Evolutionary conservation across 805 yeast genomes (phyloP), one percentile per base, ranked within the genome.

Genomic region (Jamesozyma jinghongensis): DNA sequence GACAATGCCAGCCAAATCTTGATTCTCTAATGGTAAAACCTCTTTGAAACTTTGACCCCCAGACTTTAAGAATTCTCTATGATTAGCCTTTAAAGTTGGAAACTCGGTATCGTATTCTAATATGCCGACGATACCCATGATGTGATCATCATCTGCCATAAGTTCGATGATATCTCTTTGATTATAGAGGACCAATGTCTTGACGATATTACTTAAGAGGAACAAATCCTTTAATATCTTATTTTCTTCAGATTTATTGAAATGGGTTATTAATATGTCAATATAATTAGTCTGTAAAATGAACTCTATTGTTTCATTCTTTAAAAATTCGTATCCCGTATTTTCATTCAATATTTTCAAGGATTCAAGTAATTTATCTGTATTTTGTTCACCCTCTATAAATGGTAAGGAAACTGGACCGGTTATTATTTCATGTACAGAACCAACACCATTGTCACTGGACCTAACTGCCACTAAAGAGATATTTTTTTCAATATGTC

Each of bases 31-130:
- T 1, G 87, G 86, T 13, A 85, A 63, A 3, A 87, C 83, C 49
- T 81, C 81, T 57, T 81, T 81, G 63, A 84, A 81, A 26, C 47
- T 54, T 12, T 61, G 60, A 8, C 51, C 57, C 32, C 70, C 69
- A 5, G 79, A 63, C 35, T 76, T 75, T 26, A 86, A 58, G 53
- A 74, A 81, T 18, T 75, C 75, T 39, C 96, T 67, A 63, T 85
- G 85, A 50, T 85, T 81, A 3, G 95, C 85, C 59, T 85, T 87
- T 48, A 71, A 70, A 12, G 70, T 69, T 1, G 96, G 95, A 52
- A 74, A 85, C 42, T 85, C 94, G 0, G 92, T 83, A 58, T 92
- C 97, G 59, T 86, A 82, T 59, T 92, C 98, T 36, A 90, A 62
- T 11, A 86, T 81, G 1, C 95, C 95, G 11, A 81, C 73, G 3